Evolutionary conservation across 192 early-diverging fungal species (phyloP).

Genomic region (Oehlia diaphana): DNA sequence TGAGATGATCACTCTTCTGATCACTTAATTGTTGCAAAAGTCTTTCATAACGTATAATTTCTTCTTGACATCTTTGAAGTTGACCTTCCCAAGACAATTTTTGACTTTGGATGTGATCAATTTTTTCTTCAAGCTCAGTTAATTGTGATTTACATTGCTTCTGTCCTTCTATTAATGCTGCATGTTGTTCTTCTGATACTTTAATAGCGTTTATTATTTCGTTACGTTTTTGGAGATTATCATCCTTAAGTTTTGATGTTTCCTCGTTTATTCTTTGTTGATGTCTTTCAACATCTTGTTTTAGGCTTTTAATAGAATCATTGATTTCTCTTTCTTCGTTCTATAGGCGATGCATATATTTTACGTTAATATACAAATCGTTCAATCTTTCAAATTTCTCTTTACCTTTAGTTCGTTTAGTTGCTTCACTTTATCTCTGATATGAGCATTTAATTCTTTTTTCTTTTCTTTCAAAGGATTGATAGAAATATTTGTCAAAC

Average conservation of each 20-base stretch:
- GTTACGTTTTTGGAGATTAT: conserved; percentile 34
- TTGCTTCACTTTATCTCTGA: conserved; percentile 52
- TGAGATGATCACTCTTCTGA: conserved; percentile 66
- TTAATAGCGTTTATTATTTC: conserved; percentile 45
- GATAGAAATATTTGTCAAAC: conserved; percentile 38
- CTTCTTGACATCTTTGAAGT: conserved; percentile 24
- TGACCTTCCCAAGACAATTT: neutral
- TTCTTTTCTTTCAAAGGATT: conserved; percentile 54
- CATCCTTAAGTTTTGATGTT: conserved; percentile 32
- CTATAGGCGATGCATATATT: neutral
- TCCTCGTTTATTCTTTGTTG: conserved; percentile 56
- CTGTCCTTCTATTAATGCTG: conserved; percentile 34
- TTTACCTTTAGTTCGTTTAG: conserved; percentile 37
- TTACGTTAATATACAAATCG: conserved; percentile 7
- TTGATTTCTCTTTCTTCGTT: conserved; percentile 47
- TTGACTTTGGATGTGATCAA: conserved; percentile 9
- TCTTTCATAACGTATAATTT: conserved; percentile 26
- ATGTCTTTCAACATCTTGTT: conserved; percentile 40
- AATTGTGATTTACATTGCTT: conserved; percentile 20
- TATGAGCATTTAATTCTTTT: conserved; percentile 34
- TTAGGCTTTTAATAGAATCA: conserved; percentile 39
- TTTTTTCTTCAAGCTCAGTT: conserved; percentile 11
- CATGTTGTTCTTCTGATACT: conserved; percentile 38
- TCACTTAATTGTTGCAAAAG: conserved; percentile 51
- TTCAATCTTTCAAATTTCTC: neutral